A percentile compares a stretch with the other conserved stretches of the same genome.
Evolutionary conservation across 2,329 filamentous ascomycete genomes (phyloP).

Genomic region (Paraphoma chrysanthemicola): DNA sequence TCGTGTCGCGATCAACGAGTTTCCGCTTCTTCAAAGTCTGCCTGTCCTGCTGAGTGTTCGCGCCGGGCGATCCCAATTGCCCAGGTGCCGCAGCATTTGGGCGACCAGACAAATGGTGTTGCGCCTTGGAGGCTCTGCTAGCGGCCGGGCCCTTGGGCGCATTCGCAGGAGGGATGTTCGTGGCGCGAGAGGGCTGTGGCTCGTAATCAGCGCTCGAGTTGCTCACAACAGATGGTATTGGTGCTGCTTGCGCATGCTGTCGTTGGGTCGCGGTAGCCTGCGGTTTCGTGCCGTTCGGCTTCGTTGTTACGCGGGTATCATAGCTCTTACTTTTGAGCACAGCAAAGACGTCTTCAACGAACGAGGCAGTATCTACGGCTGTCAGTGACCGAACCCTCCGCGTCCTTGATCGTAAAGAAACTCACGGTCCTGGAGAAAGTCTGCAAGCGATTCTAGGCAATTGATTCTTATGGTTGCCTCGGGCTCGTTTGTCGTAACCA

Average conservation of each 20-base stretch:
- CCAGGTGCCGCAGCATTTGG: conserved; percentile 12
- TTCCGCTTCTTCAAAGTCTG: conserved; percentile 61
- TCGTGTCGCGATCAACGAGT: conserved; percentile 62
- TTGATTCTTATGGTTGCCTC: conserved; percentile 69
- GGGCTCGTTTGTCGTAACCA: conserved; percentile 70
- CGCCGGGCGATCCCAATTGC: background rate
- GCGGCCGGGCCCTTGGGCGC: conserved; percentile 33
- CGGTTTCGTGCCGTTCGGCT: conserved; percentile 4
- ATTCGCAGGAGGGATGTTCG: conserved; percentile 29
- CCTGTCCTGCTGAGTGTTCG: conserved; percentile 12
- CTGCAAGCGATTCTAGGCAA: conserved; percentile 74
- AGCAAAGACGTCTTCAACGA: conserved; percentile 75
- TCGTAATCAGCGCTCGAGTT: conserved; percentile 27
- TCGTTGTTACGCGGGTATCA: conserved; percentile 43
- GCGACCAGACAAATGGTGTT: conserved; percentile 18
- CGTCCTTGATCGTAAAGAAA: conserved; percentile 8
- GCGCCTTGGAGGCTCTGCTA: conserved; percentile 10
- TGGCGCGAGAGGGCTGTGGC: conserved; percentile 18
- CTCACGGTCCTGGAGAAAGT: conserved; percentile 75
- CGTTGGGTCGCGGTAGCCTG: background rate
- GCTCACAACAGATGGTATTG: conserved; percentile 31
- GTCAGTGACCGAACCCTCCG: conserved; percentile 13
- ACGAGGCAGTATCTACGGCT: conserved; percentile 61
- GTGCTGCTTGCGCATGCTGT: conserved; percentile 21
- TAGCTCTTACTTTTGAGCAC: conserved; percentile 64